Evolutionary conservation across 805 yeast species (phyloP).

Genomic region (fission yeast (Schizosaccharomyces pombe)): DNA sequence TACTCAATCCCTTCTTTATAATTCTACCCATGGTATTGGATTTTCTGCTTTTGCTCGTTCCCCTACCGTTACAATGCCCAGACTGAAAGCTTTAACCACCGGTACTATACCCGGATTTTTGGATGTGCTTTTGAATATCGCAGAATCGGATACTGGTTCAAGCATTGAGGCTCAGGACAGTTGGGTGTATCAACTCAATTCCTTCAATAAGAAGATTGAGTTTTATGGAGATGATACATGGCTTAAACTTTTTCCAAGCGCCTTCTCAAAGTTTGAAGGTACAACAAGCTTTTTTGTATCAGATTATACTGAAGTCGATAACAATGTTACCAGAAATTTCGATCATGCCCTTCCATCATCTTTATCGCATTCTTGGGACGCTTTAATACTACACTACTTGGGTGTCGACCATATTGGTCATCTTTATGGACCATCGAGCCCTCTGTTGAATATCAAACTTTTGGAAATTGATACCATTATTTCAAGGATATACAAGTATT

Average conservation of each 20-base stretch:
- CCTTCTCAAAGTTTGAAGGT: constrained; percentile 51
- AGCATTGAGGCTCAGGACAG: constrained; percentile 59
- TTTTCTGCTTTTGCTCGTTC: constrained; percentile 93
- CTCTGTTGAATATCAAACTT: constrained; percentile 63
- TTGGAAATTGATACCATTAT: constrained; percentile 62
- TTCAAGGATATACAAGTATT: constrained; percentile 15
- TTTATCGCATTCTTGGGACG: constrained; percentile 41
- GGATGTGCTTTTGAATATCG: constrained; percentile 81
- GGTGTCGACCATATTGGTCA: constrained; percentile 97
- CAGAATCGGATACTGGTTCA: constrained; percentile 57
- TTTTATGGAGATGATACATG: constrained; percentile 97
- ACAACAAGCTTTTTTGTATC: constrained; percentile 85
- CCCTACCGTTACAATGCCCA: constrained; percentile 77
- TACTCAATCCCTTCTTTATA: constrained; percentile 23
- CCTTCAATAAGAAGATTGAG: constrained; percentile 8
- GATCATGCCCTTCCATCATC: constrained; percentile 26
- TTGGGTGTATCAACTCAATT: constrained; percentile 51
- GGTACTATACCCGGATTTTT: constrained; percentile 80
- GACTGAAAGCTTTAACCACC: constrained; percentile 74
- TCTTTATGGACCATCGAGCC: constrained; percentile 71
- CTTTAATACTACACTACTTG: constrained; percentile 63
- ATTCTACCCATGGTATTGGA: constrained; percentile 49
- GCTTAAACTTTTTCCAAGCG: constrained; percentile 64
- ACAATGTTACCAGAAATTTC: constrained; percentile 75
- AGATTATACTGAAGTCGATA: constrained; percentile 84